Evolutionary conservation across 139 green algal species (phyloP), one percentile per base, ranked within the genome.

Genomic region (Tetradesmus lagerheimii): DNA sequence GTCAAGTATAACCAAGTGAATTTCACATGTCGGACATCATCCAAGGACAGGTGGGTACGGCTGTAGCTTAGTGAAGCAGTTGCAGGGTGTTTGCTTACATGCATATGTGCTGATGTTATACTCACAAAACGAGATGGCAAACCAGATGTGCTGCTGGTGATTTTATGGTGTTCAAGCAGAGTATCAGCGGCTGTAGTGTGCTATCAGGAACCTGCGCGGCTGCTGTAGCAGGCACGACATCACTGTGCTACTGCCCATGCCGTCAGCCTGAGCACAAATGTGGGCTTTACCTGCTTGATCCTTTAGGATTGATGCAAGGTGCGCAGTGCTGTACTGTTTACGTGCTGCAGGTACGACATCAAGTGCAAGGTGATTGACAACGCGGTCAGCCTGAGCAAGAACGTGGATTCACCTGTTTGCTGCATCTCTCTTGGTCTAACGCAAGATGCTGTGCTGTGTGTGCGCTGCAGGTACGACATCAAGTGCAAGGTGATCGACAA

Each of bases 331-430:
- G 64, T 31, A 23, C 29, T 75, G 25, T 35, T 75, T 18, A n/a
- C n/a, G 4, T 75, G 64, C 3, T 82, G 76, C 86, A 86, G 86
- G 20, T 90, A 90, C 76, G 38, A 29, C 74, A 90, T 90, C 75
- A 75, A 84, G 47, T 84, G 71, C 86, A 90, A 84, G n/a, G n/a
- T n/a, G n/a, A 75, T 85, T 31, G 76, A 90, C 86, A 79, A 64
- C 27, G 86, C 86, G 2, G 76, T 90, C 11, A 62, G 27, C 38
- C 20, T 85, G 8, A 43, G 25, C 77, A 64, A 64, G 25, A 86
- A 79, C 53, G 35, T 64, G 29, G 76, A 50, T 77, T 2, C n/a
- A 53, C 20, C 6, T 53, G 18, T 37, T 31, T 45, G 27, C 83
- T 27, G 12, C 18, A 31, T 9, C 23, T 71, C 2, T n/a, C 25